Base-by-base conservation (phyloP, 163 green algal species). In the Chlamydomonas reinhardtii region DNA sequence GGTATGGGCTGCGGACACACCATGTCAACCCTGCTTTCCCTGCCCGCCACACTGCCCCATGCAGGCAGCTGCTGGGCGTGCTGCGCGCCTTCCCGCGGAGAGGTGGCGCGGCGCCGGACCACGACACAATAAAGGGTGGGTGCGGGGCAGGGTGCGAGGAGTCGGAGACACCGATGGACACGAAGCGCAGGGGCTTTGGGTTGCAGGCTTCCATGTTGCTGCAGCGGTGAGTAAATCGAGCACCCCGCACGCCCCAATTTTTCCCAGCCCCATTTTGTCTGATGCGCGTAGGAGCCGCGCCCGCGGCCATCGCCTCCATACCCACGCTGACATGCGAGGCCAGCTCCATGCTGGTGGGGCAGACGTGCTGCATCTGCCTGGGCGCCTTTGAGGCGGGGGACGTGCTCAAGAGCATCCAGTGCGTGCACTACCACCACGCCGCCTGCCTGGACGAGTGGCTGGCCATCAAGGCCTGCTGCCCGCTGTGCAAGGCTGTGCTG, bases 401-500 rank as follows among this genome's bases (percentile, higher is more conserved):
- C 66, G 31, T 39, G 75, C 76, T 93, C 32, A 86, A 83, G 52
- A 82, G 83, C 70, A 75, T 93, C 74, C 71, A 73, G 29, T 92
- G 87, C 52, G 31, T 68, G 1, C 90, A 93, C 88, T 79, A 86
- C 19, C 88, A 89, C 71, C 90, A 93, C 52, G 32, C 54, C 2
- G 73, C 75, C 0, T 93, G 90, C 77, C 56, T 93, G 77, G 87
- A 93, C 56, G 80, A 90, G 48, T 93, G 90, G 90, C 81, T 93
- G 22, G 82, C 81, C 24, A 89, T 93, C 39, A 87, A 85, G 64
- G 90, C 86, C 24, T 82, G 76, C 76, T 93, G 90, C 69, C 90
- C 90, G 39, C 82, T 93, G 29, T 93, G 87, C 86, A 90, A 91
- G 48, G 59, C 70, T 0, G 69, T 86, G 15, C 52, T 86, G 32